Evolutionary conservation across 2,329 filamentous ascomycete genomes (phyloP).

Genomic region (Paecilomyces sp.): DNA sequence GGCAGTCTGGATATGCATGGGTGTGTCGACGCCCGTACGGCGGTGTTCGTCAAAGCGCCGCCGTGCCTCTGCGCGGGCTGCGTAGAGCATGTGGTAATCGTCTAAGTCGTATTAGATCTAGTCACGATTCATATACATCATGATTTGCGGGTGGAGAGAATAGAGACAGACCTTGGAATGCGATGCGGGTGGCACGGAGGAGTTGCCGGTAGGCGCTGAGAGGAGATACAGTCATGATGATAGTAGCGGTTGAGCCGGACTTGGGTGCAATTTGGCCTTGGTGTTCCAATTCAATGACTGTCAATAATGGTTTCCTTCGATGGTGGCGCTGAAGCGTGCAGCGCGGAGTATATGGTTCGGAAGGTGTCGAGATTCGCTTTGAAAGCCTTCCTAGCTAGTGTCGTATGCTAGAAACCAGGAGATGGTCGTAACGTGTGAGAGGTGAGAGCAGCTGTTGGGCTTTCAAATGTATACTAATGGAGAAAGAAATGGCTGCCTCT

Average conservation of each 20-base stretch:
- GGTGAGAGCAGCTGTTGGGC: neutral
- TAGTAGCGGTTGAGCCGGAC: neutral
- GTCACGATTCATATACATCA: slow-evolving; percentile 5
- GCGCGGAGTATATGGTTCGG: neutral
- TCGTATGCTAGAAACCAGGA: neutral
- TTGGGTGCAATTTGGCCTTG: neutral
- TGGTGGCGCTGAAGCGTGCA: neutral
- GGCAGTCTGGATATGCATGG: slow-evolving; percentile 66
- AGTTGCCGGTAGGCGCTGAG: slow-evolving; percentile 73
- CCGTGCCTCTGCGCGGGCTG: slow-evolving; percentile 67
- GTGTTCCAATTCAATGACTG: neutral
- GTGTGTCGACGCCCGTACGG: slow-evolving; percentile 51
- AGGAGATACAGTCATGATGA: slow-evolving; percentile 46
- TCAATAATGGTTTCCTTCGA: neutral
- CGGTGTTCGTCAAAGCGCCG: slow-evolving; percentile 64
- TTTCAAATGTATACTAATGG: neutral
- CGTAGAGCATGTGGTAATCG: slow-evolving; percentile 60
- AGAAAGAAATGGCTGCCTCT: neutral
- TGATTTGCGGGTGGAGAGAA: neutral
- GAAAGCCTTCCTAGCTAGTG: neutral
- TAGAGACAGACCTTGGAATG: slow-evolving; percentile 63
- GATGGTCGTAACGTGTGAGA: neutral
- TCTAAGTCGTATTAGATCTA: slow-evolving; percentile 42
- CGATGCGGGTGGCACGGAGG: slow-evolving; percentile 70
- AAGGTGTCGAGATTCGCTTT: neutral